These are phyloP conservation scores for Fonsecaea pugnacius DNA, from an alignment of 2,329 filamentous ascomycete genomes.

Conservation along the genomic window DNA sequence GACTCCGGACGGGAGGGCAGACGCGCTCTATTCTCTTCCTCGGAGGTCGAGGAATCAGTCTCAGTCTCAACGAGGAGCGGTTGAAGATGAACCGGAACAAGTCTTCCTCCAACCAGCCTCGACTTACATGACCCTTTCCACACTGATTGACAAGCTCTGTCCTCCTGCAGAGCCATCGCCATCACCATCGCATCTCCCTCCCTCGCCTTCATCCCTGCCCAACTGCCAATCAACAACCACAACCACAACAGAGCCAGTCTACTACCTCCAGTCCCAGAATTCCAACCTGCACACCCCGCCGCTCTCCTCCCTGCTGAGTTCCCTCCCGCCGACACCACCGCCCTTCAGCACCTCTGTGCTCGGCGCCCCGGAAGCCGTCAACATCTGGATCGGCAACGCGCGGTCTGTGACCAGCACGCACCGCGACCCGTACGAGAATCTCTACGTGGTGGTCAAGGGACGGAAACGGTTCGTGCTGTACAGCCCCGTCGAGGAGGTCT, in stretches of 20 bases:
- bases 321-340: constrained; percentile 28
- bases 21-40: constrained; percentile 30
- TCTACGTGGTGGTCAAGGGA: constrained; percentile 36
- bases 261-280: constrained; percentile 39
- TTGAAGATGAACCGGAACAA: constrained; percentile 2
- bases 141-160: constrained; percentile 30
- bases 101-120: constrained; percentile 37
- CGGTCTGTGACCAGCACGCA: constrained; percentile 36
- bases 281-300: constrained; percentile 35
- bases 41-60: not conserved
- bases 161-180: not conserved
- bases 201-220: not conserved
- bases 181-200: not conserved
- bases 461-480: constrained; percentile 37
- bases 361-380: constrained; percentile 35
- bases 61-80: not conserved
- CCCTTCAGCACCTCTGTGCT: constrained; percentile 31
- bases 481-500: constrained; percentile 35
- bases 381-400: constrained; percentile 37
- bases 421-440: constrained; percentile 38
- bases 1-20: constrained; percentile 36
- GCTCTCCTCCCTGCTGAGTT: constrained; percentile 23
- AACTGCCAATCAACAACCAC: not conserved
- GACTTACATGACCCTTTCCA: constrained; percentile 29
- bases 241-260: constrained; percentile 19